phyloP scores from a whole-genome alignment of 768 basidiomycete species.

The Rhodotorula kratochvilovae region DNA sequence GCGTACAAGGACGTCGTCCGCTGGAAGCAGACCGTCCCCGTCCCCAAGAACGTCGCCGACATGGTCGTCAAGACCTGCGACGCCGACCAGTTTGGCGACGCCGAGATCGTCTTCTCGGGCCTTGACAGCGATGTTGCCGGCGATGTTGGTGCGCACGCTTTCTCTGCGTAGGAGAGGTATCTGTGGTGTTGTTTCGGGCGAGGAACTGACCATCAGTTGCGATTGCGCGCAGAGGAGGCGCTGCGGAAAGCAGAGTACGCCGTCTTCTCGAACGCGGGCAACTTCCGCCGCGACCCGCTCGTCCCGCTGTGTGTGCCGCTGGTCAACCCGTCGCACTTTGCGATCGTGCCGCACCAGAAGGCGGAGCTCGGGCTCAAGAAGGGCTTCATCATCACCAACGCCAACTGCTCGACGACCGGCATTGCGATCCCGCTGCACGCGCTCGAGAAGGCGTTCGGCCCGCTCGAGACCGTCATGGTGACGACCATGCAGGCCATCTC shows the following conservation, averaged over 20 bases:
- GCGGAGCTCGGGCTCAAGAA: slow-evolving; percentile 54
- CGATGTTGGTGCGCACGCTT: slow-evolving; percentile 83
- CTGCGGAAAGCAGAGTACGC: slow-evolving; percentile 82
- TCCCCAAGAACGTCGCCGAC: slow-evolving; percentile 62
- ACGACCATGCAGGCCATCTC: slow-evolving; percentile 98
- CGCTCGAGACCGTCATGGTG: slow-evolving; percentile 82
- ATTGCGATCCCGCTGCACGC: slow-evolving; percentile 85
- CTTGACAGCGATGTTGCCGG: slow-evolving; percentile 91
- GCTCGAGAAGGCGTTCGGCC: slow-evolving; percentile 84
- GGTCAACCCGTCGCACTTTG: slow-evolving; percentile 80
- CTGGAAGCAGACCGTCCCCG: slow-evolving; percentile 82
- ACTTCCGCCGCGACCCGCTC: slow-evolving; percentile 81
- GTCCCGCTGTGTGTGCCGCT: slow-evolving; percentile 95
- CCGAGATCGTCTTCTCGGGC: slow-evolving; percentile 88
- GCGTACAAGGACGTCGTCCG: slow-evolving; percentile 62
- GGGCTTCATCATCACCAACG: slow-evolving; percentile 96
- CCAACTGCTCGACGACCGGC: slow-evolving; percentile 95
- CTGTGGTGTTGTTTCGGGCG: no score
- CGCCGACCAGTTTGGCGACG: slow-evolving; percentile 70
- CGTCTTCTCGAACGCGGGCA: slow-evolving; percentile 97
- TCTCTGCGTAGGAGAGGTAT: neutral
- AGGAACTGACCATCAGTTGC: no score
- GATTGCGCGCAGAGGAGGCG: slow-evolving; percentile 64
- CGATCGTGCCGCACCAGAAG: slow-evolving; percentile 78
- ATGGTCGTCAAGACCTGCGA: slow-evolving; percentile 71